Evolutionary conservation across 2,329 filamentous ascomycete species (phyloP), one percentile per base, ranked within the genome.

Genomic region (Colletotrichum endophyticum): DNA sequence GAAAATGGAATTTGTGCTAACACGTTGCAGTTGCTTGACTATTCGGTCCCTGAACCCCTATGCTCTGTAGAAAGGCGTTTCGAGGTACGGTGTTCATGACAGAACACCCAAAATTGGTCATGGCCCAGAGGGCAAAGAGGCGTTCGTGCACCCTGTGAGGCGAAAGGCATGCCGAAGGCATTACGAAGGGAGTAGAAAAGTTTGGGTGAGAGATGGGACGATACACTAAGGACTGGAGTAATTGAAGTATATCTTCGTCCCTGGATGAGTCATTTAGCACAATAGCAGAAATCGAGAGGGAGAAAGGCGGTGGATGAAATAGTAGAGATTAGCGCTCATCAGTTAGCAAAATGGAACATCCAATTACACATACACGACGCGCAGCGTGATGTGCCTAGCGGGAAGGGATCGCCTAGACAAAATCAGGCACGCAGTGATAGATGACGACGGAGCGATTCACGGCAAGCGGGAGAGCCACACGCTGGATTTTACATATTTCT

Each of bases 21-120:
- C 80, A 63, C 19, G 66, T 49, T 78, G 27, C 80, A 96, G 94
- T 80, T 96, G 94, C 88, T 86, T 96, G 85, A 96, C 94, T n/a
- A 96, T 96, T 82, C 93, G 94, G 78, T 95, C 94, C 53, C 87
- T 96, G 81, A 96, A 96, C 88, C 94, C 94, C 19, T 96, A 94
- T 83, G 94, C 94, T 70, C 85, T 92, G 81, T 92, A 84, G 84
- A 77, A 56, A 36, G 57, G 15, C 61, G 44, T 69, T 27, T 70
- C 49, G 32, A 66, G 13, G 34, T 63, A n/a, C n/a, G 28, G 70
- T 30, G 28, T 66, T 44, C 64, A 36, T 28, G 39, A 59, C 28
- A 13, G 28, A 28, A 59, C 64, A 70, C 56, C 49, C 32, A 49
- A 49, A 22, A 53, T 36, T 72, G 36, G 44, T 64, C 44, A 39